phyloP scores from a whole-genome alignment of 768 basidiomycete genomes.

The Russula brevipes region DNA sequence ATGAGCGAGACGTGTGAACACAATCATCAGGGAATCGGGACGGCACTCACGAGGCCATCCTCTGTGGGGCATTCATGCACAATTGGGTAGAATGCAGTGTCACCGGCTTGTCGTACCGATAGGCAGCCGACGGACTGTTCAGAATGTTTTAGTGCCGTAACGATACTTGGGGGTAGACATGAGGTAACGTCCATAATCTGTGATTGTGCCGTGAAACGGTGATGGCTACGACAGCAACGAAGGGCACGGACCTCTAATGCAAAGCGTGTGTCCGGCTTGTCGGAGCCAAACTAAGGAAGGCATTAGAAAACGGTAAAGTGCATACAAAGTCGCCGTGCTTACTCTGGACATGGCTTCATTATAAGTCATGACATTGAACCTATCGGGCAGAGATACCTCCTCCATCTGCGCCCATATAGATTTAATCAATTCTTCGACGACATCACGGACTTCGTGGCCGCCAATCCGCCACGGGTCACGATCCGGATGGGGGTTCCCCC shows the following conservation, averaged over 20 bases:
- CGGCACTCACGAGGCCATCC: slow-evolving; percentile 32
- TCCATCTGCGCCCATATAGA: slow-evolving; percentile 72
- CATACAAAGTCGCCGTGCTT: slow-evolving; percentile 31
- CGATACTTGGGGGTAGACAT: slow-evolving; percentile 30
- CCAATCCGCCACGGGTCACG: slow-evolving; percentile 73
- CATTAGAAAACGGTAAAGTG: slow-evolving; percentile 21
- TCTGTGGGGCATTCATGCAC: slow-evolving; percentile 35
- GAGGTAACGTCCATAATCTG: slow-evolving; percentile 36
- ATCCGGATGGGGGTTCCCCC: slow-evolving; percentile 42
- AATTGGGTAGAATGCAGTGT: slow-evolving; percentile 37
- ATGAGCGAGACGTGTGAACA: background rate
- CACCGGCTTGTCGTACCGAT: slow-evolving; percentile 30
- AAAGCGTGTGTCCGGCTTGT: slow-evolving; percentile 92
- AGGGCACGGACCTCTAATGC: slow-evolving; percentile 63
- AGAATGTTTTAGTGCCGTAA: slow-evolving; percentile 27
- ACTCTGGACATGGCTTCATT: slow-evolving; percentile 85
- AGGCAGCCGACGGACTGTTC: slow-evolving; percentile 34
- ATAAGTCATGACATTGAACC: slow-evolving; percentile 84
- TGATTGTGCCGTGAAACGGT: slow-evolving; percentile 1
- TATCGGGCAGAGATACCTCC: slow-evolving; percentile 51
- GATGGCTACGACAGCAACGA: background rate
- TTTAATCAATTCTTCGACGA: slow-evolving; percentile 70
- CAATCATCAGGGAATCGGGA: background rate
- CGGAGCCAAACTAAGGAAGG: slow-evolving; percentile 72
- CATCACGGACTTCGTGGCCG: slow-evolving; percentile 71